A percentile compares a stretch with the other conserved stretches of the same genome.
Conservation (phyloP, 2,329 filamentous ascomycete genomes). For the Paracoccidioides lutzii region DNA sequence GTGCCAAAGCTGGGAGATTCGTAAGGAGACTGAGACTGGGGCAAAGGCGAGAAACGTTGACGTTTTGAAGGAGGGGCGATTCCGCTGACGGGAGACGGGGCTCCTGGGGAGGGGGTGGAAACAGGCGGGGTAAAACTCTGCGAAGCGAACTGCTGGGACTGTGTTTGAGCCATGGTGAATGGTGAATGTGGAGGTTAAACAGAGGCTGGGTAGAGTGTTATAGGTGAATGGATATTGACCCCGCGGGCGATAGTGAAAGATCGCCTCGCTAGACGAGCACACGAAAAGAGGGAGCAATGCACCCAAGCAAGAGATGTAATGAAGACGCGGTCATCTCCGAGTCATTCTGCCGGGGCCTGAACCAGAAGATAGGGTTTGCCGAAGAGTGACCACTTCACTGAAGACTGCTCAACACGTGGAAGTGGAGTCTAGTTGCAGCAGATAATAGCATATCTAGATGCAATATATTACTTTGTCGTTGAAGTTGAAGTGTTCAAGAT, state of each 20-base stretch:
- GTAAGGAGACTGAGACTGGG: slow-evolving; percentile 49
- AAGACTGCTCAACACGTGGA: no score
- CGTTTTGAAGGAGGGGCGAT: slow-evolving; percentile 56
- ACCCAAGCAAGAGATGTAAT: slow-evolving; percentile 17
- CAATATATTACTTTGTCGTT: background rate
- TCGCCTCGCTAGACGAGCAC: background rate
- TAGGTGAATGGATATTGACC: slow-evolving; percentile 9
- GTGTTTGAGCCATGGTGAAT: slow-evolving; percentile 47
- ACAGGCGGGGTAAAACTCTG: slow-evolving; percentile 52
- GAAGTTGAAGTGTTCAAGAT: background rate
- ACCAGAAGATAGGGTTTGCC: background rate
- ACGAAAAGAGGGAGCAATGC: slow-evolving; percentile 24
- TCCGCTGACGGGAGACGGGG: slow-evolving; percentile 37
- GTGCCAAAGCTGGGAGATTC: slow-evolving; percentile 45
- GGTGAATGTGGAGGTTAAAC: background rate
- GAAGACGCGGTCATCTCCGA: slow-evolving; percentile 6
- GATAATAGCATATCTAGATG: no score
- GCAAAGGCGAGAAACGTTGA: slow-evolving; percentile 56
- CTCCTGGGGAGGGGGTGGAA: slow-evolving; percentile 48
- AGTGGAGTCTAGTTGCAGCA: background rate
- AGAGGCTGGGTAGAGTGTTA: background rate
- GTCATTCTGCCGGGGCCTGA: background rate
- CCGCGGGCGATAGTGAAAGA: slow-evolving; percentile 17
- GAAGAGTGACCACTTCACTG: background rate
- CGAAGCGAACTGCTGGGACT: slow-evolving; percentile 39